Evolutionary conservation across 2,329 filamentous ascomycete species (phyloP).

Genomic region (Diaporthe velutina): DNA sequence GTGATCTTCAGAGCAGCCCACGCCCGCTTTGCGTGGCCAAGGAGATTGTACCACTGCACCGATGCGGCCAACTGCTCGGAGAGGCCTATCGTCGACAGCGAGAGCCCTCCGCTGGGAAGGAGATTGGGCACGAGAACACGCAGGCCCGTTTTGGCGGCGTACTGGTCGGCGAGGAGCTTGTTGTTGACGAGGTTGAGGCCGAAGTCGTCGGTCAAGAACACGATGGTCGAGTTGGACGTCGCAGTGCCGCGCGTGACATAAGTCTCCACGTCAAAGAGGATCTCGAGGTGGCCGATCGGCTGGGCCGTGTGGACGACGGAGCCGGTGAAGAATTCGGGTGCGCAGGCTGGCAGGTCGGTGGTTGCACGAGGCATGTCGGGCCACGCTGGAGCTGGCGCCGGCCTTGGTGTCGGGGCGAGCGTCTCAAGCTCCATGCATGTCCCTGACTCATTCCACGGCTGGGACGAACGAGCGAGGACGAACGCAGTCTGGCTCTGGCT

Average conservation of each 20-base stretch:
- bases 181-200: conserved; percentile 41
- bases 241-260: conserved; percentile 36
- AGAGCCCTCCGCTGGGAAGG: conserved; percentile 43
- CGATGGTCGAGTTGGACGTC: conserved; percentile 38
- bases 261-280: conserved; percentile 33
- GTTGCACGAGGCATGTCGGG: conserved; percentile 1
- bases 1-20: conserved; percentile 9
- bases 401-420: conserved; percentile 7
- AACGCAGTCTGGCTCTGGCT: neutral
- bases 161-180: conserved; percentile 42
- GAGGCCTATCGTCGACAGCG: conserved; percentile 35
- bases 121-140: conserved; percentile 46
- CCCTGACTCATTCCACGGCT: conserved; percentile 15
- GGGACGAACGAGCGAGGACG: neutral
- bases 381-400: neutral
- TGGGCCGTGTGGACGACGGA: conserved; percentile 32
- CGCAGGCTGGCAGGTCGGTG: conserved; percentile 5
- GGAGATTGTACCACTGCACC: conserved; percentile 29
- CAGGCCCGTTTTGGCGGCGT: conserved; percentile 42
- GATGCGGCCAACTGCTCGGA: conserved; percentile 40
- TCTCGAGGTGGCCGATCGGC: conserved; percentile 35
- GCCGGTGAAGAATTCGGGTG: conserved; percentile 36
- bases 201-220: conserved; percentile 42
- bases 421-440: conserved; percentile 29
- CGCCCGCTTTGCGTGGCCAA: conserved; percentile 25